Evolutionary conservation across 2,329 filamentous ascomycete species (phyloP), one percentile per base, ranked within the genome.

Genomic region (Immersiporthe knoxdaviesiana): DNA sequence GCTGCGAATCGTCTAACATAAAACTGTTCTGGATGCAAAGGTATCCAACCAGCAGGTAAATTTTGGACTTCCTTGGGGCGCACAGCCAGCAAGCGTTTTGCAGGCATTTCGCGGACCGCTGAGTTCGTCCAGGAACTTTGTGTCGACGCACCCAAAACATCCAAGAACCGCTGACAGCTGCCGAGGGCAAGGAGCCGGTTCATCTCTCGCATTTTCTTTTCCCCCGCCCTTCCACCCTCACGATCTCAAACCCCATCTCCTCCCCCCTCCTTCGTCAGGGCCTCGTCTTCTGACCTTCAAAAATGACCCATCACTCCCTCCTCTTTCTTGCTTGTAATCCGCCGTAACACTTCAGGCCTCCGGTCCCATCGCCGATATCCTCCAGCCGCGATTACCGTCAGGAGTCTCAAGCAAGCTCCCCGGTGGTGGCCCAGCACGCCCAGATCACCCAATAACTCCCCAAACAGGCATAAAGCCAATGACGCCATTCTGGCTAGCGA

Each of bases 401-500:
- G 52, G 52, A 56, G 27, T 4, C 52, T 27, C 32, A 24, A 56
- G 52, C 52, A 56, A 56, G 24, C 52, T 56, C 52, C 52, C 52
- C 52, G 37, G 18, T 50, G 16, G 50, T 50, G 16, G 50, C 52
- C 44, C 39, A 63, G 35, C 11, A 39, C 4, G 41, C 50, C 68
- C 41, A 66, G 63, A 63, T 61, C 63, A 41, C 63, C 52, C 37
- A 65, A 37, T 44, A 41, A 27, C 16, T 59, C 63, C 52, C 63
- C 63, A 50, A 65, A 65, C 11, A 58, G 63, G 69, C 52, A 44
- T 64, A 63, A 68, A 35, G 24, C 50, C 41, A 24, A 66, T 68
- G 66, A 71, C 67, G 69, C 69, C 67, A 69, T 71, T 39, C 60
- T 37, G 59, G 61, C 50, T 59, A 65, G 21, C 65, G 27, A 54